A percentile compares a stretch with the other conserved stretches of the same genome.
phyloP scores from a whole-genome alignment of 768 basidiomycete genomes.

The Serendipita sp. region DNA sequence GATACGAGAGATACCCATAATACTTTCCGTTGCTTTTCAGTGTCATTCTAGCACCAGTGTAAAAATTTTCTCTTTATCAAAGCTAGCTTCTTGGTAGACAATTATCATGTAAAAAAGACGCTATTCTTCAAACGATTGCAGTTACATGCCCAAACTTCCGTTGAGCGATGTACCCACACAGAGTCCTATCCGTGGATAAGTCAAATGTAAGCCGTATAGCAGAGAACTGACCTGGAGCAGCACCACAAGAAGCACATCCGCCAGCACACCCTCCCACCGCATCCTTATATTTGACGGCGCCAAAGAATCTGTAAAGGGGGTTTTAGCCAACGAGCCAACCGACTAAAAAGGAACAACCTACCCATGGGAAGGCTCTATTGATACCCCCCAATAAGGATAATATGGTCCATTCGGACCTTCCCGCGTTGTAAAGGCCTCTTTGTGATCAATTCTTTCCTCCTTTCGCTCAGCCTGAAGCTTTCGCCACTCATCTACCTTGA shows the following conservation, averaged over 20 bases:
- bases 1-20: too few species aligned
- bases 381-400: background rate
- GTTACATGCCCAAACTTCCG: too few species aligned
- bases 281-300: background rate
- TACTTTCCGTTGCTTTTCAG: too few species aligned
- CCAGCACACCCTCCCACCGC: background rate
- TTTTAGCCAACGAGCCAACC: too few species aligned
- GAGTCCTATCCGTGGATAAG: too few species aligned
- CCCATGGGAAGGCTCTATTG: background rate
- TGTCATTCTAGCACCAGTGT: too few species aligned
- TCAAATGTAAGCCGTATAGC: too few species aligned
- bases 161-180: too few species aligned
- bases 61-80: too few species aligned
- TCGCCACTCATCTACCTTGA: background rate
- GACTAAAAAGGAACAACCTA: background rate
- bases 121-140: too few species aligned
- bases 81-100: too few species aligned
- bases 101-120: too few species aligned
- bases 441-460: background rate
- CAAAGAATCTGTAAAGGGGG: background rate
- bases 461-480: conserved; percentile 4
- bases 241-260: conserved; percentile 1
- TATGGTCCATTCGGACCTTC: background rate
- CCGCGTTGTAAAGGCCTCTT: background rate
- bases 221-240: background rate